A percentile compares a stretch with the other conserved stretches of the same genome.
Evolutionary conservation across 2,329 filamentous ascomycete genomes (phyloP).

Genomic region (Akanthomyces lecanii): DNA sequence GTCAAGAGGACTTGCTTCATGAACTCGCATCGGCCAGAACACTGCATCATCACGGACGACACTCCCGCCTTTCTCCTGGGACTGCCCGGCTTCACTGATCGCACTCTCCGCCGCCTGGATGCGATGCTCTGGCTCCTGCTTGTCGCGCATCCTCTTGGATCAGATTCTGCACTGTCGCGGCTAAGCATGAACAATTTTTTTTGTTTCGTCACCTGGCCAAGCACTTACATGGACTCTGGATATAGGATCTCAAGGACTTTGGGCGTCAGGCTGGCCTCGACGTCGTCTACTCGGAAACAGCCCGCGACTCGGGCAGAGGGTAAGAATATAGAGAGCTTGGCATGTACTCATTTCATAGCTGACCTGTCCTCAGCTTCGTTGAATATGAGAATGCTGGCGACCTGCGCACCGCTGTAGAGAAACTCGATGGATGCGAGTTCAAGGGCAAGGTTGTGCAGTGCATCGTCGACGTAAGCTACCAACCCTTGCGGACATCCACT

Average conservation of each 20-base stretch:
- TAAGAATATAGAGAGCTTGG: conserved; percentile 43
- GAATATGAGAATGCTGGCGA: conserved; percentile 94
- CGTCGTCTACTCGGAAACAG: conserved; percentile 96
- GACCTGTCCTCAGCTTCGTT: conserved; percentile 66
- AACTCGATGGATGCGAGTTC: conserved; percentile 89
- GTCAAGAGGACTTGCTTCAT: neutral
- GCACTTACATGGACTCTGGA: conserved; percentile 77
- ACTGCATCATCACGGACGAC: conserved; percentile 7
- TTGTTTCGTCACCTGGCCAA: conserved; percentile 46
- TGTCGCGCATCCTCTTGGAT: neutral
- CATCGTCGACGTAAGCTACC: conserved; percentile 70
- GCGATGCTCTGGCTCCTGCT: conserved; percentile 22
- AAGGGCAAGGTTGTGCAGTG: conserved; percentile 86
- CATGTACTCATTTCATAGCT: neutral
- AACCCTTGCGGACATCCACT: conserved; percentile 7
- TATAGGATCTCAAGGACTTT: conserved; percentile 99
- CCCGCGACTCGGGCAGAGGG: conserved; percentile 88
- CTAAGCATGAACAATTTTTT: conserved; percentile 22
- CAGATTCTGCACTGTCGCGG: neutral
- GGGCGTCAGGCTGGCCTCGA: conserved; percentile 94
- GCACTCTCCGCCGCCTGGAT: neutral
- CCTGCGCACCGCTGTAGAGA: conserved; percentile 86
- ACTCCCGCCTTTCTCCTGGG: neutral
- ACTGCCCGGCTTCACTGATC: conserved; percentile 8
- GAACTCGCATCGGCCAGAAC: neutral